These are phyloP conservation scores for Coleophoma cylindrospora DNA, from an alignment of 2,329 filamentous ascomycete genomes.

Conservation along the genomic window DNA sequence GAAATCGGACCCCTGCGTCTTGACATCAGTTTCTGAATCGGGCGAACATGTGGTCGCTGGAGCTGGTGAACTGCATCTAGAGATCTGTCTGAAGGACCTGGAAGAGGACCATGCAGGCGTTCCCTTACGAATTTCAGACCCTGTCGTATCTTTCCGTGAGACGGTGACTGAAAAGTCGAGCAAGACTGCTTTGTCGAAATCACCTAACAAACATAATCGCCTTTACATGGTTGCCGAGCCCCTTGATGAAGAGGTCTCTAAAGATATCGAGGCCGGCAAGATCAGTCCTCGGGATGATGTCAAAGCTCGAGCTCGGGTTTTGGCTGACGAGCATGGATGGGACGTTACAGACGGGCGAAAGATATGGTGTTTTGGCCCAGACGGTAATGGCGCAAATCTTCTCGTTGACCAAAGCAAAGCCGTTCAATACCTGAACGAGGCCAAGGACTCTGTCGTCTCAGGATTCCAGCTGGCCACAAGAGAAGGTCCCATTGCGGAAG, in stretches of 20 bases:
- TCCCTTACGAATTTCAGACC: conserved; percentile 95
- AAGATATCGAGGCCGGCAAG: conserved; percentile 87
- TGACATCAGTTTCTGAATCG: conserved; percentile 83
- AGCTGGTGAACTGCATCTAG: conserved; percentile 98
- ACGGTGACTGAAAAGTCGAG: conserved; percentile 79
- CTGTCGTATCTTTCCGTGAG: conserved; percentile 98
- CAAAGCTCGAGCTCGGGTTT: conserved; percentile 93
- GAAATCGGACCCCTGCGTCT: conserved; percentile 98
- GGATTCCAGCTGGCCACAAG: conserved; percentile 99
- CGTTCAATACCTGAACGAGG: conserved; percentile 99
- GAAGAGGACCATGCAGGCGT: conserved; percentile 99
- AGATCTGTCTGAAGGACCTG: conserved; percentile 99
- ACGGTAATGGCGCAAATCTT: conserved; percentile 96
- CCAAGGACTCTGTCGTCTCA: conserved; percentile 99
- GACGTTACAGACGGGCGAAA: conserved; percentile 99
- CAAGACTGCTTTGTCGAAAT: conserved; percentile 98
- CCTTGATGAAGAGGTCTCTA: conserved; percentile 84
- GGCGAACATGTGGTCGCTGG: conserved; percentile 99
- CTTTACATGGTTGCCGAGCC: conserved; percentile 93
- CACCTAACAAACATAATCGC: conserved; percentile 99
- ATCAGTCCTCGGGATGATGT: conserved; percentile 95
- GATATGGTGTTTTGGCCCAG: conserved; percentile 99
- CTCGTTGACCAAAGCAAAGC: conserved; percentile 99
- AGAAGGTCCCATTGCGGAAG: conserved; percentile 95
- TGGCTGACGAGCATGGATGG: conserved; percentile 97